A percentile compares a stretch with the other conserved stretches of the same genome.
Conservation (phyloP, 345 rosid species). For the Linum usitatissimum region DNA sequence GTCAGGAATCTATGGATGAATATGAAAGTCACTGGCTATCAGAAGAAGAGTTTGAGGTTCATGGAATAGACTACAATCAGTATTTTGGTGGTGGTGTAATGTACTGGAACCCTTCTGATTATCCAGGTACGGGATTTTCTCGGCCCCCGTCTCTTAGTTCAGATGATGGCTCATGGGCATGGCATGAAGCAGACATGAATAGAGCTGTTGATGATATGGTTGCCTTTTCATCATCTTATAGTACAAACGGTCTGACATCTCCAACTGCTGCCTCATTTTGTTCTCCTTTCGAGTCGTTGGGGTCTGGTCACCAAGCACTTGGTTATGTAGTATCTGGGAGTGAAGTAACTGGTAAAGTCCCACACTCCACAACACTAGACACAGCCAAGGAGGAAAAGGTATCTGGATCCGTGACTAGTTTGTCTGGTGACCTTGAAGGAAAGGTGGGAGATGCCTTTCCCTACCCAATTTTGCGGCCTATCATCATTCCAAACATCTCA, state of each 20-base stretch:
- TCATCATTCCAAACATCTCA: slow-evolving; percentile 72
- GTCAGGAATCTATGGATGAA: slow-evolving; percentile 50
- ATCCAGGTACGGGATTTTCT: slow-evolving; percentile 74
- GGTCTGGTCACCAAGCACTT: slow-evolving; percentile 68
- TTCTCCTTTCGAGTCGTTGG: slow-evolving; percentile 78
- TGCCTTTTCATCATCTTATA: slow-evolving; percentile 87
- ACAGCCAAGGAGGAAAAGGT: slow-evolving; percentile 50
- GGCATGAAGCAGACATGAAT: slow-evolving; percentile 95
- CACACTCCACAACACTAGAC: slow-evolving; percentile 56
- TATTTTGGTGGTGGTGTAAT: slow-evolving; percentile 95
- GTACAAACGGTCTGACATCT: slow-evolving; percentile 84
- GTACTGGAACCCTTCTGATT: slow-evolving; percentile 97
- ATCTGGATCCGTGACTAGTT: slow-evolving; percentile 46
- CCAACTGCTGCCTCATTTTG: slow-evolving; percentile 87
- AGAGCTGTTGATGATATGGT: slow-evolving; percentile 96
- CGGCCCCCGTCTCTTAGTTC: slow-evolving; percentile 96
- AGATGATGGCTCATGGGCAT: slow-evolving; percentile 96
- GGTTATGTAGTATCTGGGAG: slow-evolving; percentile 80
- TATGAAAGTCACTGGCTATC: slow-evolving; percentile 79
- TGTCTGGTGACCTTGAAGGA: slow-evolving; percentile 59
- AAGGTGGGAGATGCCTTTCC: slow-evolving; percentile 62
- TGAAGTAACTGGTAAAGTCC: slow-evolving; percentile 58
- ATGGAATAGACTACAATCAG: slow-evolving; percentile 81
- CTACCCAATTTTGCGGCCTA: slow-evolving; percentile 83
- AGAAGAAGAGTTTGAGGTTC: slow-evolving; percentile 88